Evolutionary conservation across 1,139 yeast genomes (phyloP), one percentile per base, ranked within the genome.

Genomic region (Hyphopichia buzzinii): DNA sequence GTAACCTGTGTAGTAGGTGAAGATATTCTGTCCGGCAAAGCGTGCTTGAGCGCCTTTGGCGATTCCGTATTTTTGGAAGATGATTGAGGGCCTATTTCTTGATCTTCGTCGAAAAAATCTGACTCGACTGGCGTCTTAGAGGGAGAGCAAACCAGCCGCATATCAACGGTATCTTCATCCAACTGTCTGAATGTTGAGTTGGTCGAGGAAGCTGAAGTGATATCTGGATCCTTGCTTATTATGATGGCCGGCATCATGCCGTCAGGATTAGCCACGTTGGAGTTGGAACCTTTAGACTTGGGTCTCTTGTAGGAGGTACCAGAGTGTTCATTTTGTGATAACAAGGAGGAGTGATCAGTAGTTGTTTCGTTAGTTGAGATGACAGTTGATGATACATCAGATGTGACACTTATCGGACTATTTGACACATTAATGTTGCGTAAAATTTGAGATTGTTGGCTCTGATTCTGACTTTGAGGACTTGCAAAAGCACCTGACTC

Each of bases 331-430:
- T 38, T 43, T 14, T 54, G 59, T 2, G 63, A 55, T 5, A 50
- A 34, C 13, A 59, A 44, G 2, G 66, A 57, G 1, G 67, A 62
- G 39, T 58, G 62, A 31, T 63, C 67, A 1, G 70, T 62, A 2
- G 66, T 59, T 3, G 67, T 58, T 15, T 62, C 64, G 36, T 47
- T 55, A 21, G 58, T 51, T 0, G 68, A 62, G 14, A 59, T 48
- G 5, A 60, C 51, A 7, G 65, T 51, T 4, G 64, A 57, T 7
- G 62, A 57, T 10, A 52, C 47, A 25, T 57, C 67, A 4, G 65
- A 60, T 19, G 49, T 48, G 8, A 59, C 41, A 35, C 64, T 58
- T 2, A 52, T 47, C 3, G 67, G 67, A 38, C 64, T 58, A 26
- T 56, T 50, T 1, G 62, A 49, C 15, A 47, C 30, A n/a, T 40